Evolutionary conservation across 2,329 filamentous ascomycete species (phyloP), one percentile per base, ranked within the genome.

Genomic region (Plenodomus lindquistii): DNA sequence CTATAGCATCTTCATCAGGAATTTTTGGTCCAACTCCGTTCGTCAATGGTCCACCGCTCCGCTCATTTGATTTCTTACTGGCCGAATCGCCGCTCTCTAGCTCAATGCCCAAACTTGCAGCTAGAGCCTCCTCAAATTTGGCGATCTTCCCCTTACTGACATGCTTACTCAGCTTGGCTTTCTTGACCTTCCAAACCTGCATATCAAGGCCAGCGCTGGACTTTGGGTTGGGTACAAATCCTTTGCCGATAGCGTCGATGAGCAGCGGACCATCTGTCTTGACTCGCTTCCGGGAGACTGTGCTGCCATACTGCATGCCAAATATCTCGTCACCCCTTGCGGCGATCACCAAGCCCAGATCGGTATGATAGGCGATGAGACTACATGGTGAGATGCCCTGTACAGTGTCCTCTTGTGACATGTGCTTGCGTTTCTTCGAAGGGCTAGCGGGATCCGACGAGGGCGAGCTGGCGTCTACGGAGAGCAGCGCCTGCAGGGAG

Each of bases 181-280:
- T 59, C 40, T 59, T 56, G 31, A 65, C 65, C n/a, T 65, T 53
- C 62, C 67, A 66, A 20, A 62, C 60, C 10, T 62, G 54, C 47
- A 41, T 55, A 15, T 62, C 59, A 16, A 48, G 35, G 20, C 40
- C 45, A 13, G 21, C 16, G n/a, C 13, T 18, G 18, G 29, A 19
- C 20, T 52, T 54, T 4, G 44, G 27, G 13, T 48, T 49, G 15
- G 48, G 35, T 9, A 50, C 40, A 24, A 82, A 74, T 2, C 86
- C 87, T 50, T 85, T 85, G 1, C 87, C 86, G 44, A 92, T 83
- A 0, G 88, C 87, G 64, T 92, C 87, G 27, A 89, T 86, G 20
- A 92, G 74, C 7, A 89, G 76, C 8, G 86, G 85, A 42, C 68
- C 69, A 34, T 67, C 58, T 3, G 61, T 59, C 55, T 66, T 73